Conservation (phyloP, 1,139 yeast genomes). For the Saccharomyces hybrid region DNA sequence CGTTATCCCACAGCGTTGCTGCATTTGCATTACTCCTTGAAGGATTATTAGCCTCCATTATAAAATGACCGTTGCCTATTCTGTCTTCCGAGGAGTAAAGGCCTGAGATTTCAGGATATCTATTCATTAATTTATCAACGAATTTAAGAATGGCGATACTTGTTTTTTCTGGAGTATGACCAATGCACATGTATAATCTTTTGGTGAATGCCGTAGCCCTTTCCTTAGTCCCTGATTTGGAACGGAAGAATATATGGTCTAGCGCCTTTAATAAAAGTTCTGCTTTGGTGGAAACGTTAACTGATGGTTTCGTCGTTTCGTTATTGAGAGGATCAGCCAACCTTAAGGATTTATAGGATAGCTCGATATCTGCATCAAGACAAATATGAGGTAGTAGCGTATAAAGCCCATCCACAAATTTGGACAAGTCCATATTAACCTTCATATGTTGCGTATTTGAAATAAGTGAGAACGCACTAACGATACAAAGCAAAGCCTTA, state of each 20-base stretch:
- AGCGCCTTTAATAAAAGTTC: conserved; percentile 72
- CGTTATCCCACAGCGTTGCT: conserved; percentile 84
- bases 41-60: conserved; percentile 57
- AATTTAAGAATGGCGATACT: conserved; percentile 69
- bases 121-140: conserved; percentile 62
- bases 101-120: conserved; percentile 63
- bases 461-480: conserved; percentile 82
- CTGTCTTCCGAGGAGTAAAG: conserved; percentile 84
- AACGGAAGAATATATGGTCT: conserved; percentile 74
- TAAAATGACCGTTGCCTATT: conserved; percentile 67
- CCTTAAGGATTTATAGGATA: conserved; percentile 71
- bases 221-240: conserved; percentile 60
- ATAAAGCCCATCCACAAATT: conserved; percentile 69
- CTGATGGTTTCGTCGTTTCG: conserved; percentile 51
- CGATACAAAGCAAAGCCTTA: conserved; percentile 72
- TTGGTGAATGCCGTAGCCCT: conserved; percentile 82
- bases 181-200: conserved; percentile 55
- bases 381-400: conserved; percentile 57
- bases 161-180: conserved; percentile 85
- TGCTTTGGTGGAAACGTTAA: conserved; percentile 81
- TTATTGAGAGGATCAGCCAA: conserved; percentile 64
- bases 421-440: conserved; percentile 57
- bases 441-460: conserved; percentile 65
- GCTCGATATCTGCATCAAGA: conserved; percentile 76
- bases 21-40: conserved; percentile 80